Evolutionary conservation across 2,329 filamentous ascomycete genomes (phyloP).

Genomic region (Macroventuria anomochaeta): DNA sequence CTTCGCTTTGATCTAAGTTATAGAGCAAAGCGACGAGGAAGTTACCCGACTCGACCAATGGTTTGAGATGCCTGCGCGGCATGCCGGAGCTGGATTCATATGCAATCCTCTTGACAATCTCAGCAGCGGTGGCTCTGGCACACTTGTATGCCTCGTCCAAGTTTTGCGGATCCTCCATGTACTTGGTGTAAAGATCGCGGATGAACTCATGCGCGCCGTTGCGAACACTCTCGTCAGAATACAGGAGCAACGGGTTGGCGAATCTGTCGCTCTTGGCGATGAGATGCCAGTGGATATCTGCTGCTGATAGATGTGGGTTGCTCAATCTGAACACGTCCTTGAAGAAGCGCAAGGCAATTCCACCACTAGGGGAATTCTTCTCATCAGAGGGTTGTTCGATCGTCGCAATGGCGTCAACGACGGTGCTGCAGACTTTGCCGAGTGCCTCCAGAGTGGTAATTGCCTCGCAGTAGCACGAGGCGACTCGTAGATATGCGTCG

Average conservation of each 20-base stretch:
- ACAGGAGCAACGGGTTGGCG: slow-evolving; percentile 35
- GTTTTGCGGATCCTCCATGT: slow-evolving; percentile 8
- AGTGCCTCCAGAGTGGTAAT: slow-evolving; percentile 23
- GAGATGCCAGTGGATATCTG: slow-evolving; percentile 28
- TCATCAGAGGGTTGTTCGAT: slow-evolving; percentile 15
- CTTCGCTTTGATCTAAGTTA: slow-evolving; percentile 27
- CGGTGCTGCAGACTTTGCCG: slow-evolving; percentile 26
- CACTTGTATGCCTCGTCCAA: slow-evolving; percentile 20
- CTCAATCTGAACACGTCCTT: neutral
- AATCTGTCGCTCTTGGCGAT: slow-evolving; percentile 29
- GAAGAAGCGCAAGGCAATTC: slow-evolving; percentile 38
- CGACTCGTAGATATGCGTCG: slow-evolving; percentile 43
- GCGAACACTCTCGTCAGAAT: slow-evolving; percentile 40
- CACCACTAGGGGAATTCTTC: slow-evolving; percentile 29
- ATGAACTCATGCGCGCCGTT: slow-evolving; percentile 29
- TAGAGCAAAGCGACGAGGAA: slow-evolving; percentile 30
- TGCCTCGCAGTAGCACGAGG: slow-evolving; percentile 40
- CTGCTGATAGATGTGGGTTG: neutral
- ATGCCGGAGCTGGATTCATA: slow-evolving; percentile 34
- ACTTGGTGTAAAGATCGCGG: slow-evolving; percentile 30
- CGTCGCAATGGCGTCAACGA: slow-evolving; percentile 28
- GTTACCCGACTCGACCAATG: slow-evolving; percentile 32
- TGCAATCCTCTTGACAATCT: slow-evolving; percentile 24
- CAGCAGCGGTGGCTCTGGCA: neutral
- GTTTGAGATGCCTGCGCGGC: slow-evolving; percentile 32